A percentile compares a stretch with the other conserved stretches of the same genome.
phyloP scores from a whole-genome alignment of 2,329 filamentous ascomycete genomes.

The Fusarium sp. region DNA sequence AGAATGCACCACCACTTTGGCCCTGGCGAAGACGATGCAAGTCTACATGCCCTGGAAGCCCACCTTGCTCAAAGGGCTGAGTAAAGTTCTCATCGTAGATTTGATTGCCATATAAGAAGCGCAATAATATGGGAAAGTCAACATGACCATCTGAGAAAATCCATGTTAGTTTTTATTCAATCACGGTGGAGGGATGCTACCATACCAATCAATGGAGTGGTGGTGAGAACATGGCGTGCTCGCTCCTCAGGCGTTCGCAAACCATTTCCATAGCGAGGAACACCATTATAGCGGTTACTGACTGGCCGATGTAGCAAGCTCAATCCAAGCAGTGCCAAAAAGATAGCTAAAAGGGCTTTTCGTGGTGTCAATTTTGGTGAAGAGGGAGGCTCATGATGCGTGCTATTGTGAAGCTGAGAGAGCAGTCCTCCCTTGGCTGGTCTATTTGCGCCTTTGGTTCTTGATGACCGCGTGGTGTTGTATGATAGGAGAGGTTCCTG shows the following conservation, averaged over 20 bases:
- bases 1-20: conserved; percentile 87
- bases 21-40: conserved; percentile 80
- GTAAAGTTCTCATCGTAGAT: conserved; percentile 82
- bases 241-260: conserved; percentile 59
- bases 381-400: conserved; percentile 38
- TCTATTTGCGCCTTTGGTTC: conserved; percentile 33
- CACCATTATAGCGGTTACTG: conserved; percentile 42
- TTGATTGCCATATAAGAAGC: conserved; percentile 76
- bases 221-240: conserved; percentile 60
- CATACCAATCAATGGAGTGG: conserved; percentile 65
- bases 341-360: conserved; percentile 42
- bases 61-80: conserved; percentile 79
- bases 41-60: conserved; percentile 79
- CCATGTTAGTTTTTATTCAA: neutral
- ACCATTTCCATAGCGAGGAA: conserved; percentile 46
- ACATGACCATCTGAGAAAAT: conserved; percentile 83
- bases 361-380: conserved; percentile 46
- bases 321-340: conserved; percentile 48
- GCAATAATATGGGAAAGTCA: conserved; percentile 83
- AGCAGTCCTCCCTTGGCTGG: conserved; percentile 38
- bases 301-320: conserved; percentile 48
- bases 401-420: conserved; percentile 38
- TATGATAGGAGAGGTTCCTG: conserved; percentile 43
- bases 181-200: neutral
- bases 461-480: conserved; percentile 31